Percentiles rank a stretch among this genome's conserved stretches.
These are phyloP conservation scores for Takashimella tepidaria DNA, from an alignment of 1,284 basidiomycete genomes.

Conservation along the genomic window DNA sequence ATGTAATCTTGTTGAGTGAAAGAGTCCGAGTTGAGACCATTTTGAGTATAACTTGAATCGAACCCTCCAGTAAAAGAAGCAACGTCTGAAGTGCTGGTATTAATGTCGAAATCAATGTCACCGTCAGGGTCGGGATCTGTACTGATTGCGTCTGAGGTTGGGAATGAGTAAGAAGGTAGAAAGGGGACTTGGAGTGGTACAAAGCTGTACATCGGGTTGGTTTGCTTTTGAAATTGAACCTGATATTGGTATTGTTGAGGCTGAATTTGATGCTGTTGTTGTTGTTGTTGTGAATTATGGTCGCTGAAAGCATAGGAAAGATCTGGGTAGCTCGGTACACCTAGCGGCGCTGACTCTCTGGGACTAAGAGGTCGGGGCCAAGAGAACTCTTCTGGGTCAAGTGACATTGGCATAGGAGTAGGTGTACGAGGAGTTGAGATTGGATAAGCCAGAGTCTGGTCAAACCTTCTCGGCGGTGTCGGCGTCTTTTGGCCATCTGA, in stretches of 20 bases:
- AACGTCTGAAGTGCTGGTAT: background rate
- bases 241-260: no score
- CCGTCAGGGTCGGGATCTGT: background rate
- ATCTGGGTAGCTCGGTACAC: no score
- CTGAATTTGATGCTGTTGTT: no score
- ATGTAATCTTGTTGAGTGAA: no score
- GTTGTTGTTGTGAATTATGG: no score
- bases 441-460: background rate
- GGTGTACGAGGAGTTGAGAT: background rate
- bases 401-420: background rate
- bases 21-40: background rate
- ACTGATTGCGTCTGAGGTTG: background rate
- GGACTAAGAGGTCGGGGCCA: background rate
- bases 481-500: background rate
- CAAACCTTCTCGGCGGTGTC: background rate
- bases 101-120: background rate
- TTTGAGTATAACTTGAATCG: no score
- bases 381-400: background rate
- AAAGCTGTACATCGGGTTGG: background rate
- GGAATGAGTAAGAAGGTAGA: background rate
- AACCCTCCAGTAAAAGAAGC: background rate
- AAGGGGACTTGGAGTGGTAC: background rate
- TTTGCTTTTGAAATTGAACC: no score
- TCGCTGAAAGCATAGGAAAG: no score
- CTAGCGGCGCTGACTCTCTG: background rate